These are phyloP conservation scores for Penicillium polonicum DNA, from an alignment of 2,329 filamentous ascomycete species.

Conservation along the genomic window DNA sequence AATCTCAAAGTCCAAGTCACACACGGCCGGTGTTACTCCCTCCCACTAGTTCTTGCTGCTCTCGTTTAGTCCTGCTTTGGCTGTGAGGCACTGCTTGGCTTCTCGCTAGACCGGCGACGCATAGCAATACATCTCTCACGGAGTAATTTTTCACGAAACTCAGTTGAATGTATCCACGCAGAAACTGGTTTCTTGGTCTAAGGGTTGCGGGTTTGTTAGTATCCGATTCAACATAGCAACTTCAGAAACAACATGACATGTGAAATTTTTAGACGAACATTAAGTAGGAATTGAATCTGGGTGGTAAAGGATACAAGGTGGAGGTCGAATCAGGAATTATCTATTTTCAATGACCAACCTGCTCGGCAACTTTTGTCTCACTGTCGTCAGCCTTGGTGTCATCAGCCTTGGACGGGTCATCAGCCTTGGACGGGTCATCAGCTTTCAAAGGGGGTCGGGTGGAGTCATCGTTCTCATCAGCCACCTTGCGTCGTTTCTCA, in stretches of 20 bases:
- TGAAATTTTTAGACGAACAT: slow-evolving; percentile 12
- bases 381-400: slow-evolving; percentile 15
- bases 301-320: not conserved
- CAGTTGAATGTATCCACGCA: slow-evolving; percentile 31
- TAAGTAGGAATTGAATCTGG: not conserved
- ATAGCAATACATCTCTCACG: slow-evolving; percentile 40
- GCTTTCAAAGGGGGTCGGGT: slow-evolving; percentile 1
- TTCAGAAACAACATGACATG: not conserved
- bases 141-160: slow-evolving; percentile 39
- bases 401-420: slow-evolving; percentile 5
- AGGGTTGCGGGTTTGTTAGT: not conserved
- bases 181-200: slow-evolving; percentile 14
- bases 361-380: slow-evolving; percentile 27
- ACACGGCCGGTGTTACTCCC: not conserved
- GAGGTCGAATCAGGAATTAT: slow-evolving; percentile 3
- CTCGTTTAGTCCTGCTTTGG: slow-evolving; percentile 1
- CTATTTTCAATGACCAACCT: slow-evolving; percentile 34
- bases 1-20: not conserved
- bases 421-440: slow-evolving; percentile 2
- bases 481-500: slow-evolving; percentile 44
- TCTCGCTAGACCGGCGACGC: slow-evolving; percentile 26
- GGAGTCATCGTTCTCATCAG: slow-evolving; percentile 38
- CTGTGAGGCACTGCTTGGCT: slow-evolving; percentile 25
- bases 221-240: not conserved
- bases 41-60: not conserved